Conservation (phyloP, 768 basidiomycete genomes). For the Agaricus subrufescens region DNA sequence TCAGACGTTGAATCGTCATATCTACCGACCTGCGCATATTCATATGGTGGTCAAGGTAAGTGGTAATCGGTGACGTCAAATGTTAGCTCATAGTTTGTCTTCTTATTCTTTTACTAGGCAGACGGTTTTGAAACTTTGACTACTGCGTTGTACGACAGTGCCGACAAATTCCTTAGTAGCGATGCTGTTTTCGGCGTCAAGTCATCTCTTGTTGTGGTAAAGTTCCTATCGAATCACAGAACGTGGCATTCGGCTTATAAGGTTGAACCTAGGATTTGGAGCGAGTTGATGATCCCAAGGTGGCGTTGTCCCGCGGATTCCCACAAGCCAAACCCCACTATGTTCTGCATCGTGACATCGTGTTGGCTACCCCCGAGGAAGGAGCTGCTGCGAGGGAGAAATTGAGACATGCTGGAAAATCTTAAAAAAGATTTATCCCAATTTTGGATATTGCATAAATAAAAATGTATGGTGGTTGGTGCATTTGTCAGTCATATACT, state of each 20-base stretch:
- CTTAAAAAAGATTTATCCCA: not conserved
- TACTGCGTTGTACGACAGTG: slow-evolving; percentile 73
- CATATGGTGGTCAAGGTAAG: slow-evolving; percentile 66
- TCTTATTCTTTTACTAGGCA: slow-evolving; percentile 38
- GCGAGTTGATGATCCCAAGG: slow-evolving; percentile 45
- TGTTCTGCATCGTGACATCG: slow-evolving; percentile 35
- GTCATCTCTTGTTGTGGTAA: slow-evolving; percentile 69
- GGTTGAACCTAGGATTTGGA: slow-evolving; percentile 41
- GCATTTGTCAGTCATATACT: too few species aligned
- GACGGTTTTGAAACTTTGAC: slow-evolving; percentile 67
- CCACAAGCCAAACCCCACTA: slow-evolving; percentile 32
- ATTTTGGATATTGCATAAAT: not conserved
- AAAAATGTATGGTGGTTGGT: too few species aligned
- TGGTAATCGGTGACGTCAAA: not conserved
- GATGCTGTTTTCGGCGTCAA: slow-evolving; percentile 85
- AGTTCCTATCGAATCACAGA: slow-evolving; percentile 17
- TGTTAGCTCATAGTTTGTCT: not conserved
- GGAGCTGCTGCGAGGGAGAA: slow-evolving; percentile 26
- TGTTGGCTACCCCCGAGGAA: slow-evolving; percentile 37
- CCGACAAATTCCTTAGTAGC: slow-evolving; percentile 59
- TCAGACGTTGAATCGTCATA: slow-evolving; percentile 54
- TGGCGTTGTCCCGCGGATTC: slow-evolving; percentile 55
- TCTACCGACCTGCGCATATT: slow-evolving; percentile 75
- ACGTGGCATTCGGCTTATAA: not conserved
- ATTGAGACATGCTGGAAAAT: not conserved